Evolutionary conservation across 352 stramenopile species (phyloP), one percentile per base, ranked within the genome.

Genomic region (Pythium brassicae): DNA sequence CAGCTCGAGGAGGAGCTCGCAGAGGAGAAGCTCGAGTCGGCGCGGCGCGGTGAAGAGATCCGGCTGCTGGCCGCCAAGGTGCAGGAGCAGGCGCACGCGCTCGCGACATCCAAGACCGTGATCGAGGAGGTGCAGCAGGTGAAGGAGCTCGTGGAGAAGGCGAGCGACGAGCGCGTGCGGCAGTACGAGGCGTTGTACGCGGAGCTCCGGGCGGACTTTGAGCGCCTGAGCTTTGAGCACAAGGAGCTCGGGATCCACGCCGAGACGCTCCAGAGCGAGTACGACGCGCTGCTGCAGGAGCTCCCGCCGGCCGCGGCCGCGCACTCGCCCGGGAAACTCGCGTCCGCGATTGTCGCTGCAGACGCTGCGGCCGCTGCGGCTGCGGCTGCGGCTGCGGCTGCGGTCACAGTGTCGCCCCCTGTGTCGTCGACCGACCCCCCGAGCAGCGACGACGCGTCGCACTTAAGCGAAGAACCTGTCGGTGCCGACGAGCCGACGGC

Each of bases 11-110:
- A 94, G 55, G 78, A 92, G 47, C 59, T 94, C 4, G 70, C 73
- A 11, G 84, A 94, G 59, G 84, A 94, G 53, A 90, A 91, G 58
- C 71, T 77, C 22, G 84, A 94, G 52, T 92, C 84, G 10, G 84
- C 67, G 44, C 72, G 84, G 8, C 81, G 81, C 35, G 77, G 76
- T 17, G 78, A 92, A 26, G 84, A 92, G 63, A 94, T 94, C 50
- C 69, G 79, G 0, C 64, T 81, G 25, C 74, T 94, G 11, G 76
- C 72, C 1, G 78, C 78, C 11, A 87, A 88, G 55, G 57, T 76
- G 1, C 75, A 86, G 34, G 82, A 92, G 19, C 78, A 92, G 32
- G 50, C 66, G 0, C 65, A 81, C 19, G 69, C 78, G 29, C 58
- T 95, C 11, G 78, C 85, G 10, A 77, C 73, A 14, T 75, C 79